phyloP scores from a whole-genome alignment of 441 rosid genomes.

The Syzygium syzygioides region DNA sequence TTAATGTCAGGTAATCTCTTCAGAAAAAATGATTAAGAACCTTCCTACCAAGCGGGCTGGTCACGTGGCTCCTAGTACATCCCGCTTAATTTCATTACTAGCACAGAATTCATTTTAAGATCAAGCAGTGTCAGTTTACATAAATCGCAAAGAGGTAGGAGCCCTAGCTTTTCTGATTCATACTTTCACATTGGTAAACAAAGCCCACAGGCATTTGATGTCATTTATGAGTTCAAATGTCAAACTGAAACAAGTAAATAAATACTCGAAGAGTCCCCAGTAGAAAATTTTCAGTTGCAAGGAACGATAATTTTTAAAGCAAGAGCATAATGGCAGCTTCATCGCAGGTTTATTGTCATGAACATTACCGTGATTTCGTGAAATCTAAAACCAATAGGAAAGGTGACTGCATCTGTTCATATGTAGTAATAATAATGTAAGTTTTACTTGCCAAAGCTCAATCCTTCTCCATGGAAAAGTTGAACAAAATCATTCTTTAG shows the following conservation, averaged over 20 bases:
- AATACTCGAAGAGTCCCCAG: neutral
- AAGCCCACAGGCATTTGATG: neutral
- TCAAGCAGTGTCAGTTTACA: neutral
- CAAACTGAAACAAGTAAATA: neutral
- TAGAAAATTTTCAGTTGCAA: neutral
- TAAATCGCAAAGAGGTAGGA: neutral
- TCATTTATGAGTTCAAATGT: neutral
- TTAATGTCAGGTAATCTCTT: neutral
- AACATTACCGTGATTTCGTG: neutral
- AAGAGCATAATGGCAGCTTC: neutral
- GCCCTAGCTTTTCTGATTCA: neutral
- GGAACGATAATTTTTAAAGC: neutral
- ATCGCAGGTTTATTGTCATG: neutral
- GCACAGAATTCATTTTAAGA: neutral
- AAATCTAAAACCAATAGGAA: neutral
- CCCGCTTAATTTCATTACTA: neutral
- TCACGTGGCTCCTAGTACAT: neutral
- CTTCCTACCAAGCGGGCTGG: neutral
- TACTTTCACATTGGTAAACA: neutral
- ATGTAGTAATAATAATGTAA: neutral
- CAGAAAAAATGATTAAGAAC: neutral
- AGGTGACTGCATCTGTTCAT: neutral
- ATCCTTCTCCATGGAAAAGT: neutral
- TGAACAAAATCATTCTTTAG: neutral
- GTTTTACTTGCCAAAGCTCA: neutral